Percentiles rank a stretch among this genome's conserved stretches.
phyloP scores from a whole-genome alignment of 208 protist genomes.

The Acanthamoeba castellanii region DNA sequence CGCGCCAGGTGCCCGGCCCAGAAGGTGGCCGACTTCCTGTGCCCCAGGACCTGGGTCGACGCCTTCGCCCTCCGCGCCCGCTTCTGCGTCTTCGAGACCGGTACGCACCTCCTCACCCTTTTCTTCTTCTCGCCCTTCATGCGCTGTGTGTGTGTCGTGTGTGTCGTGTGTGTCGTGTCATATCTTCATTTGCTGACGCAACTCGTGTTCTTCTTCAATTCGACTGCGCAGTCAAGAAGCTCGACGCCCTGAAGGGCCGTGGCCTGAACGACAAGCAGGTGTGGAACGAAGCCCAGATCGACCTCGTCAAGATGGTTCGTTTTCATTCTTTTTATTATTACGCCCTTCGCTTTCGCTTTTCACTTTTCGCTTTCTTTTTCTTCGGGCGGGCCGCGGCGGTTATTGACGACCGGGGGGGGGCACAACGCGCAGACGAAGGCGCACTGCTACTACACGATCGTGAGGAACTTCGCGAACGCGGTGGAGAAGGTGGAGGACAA shows the following conservation, averaged over 20 bases:
- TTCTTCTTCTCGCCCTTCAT: neutral
- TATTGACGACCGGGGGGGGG: too few species aligned
- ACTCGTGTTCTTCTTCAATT: neutral
- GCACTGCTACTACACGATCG: conserved; percentile 69
- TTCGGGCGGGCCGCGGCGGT: too few species aligned
- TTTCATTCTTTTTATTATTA: too few species aligned
- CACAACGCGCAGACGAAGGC: conserved; percentile 18
- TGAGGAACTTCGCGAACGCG: conserved; percentile 35
- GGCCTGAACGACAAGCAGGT: neutral
- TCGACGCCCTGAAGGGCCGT: neutral
- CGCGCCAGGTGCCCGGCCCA: neutral
- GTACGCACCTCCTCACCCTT: neutral
- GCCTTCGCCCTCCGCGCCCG: conserved; percentile 23
- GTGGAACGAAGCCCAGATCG: neutral
- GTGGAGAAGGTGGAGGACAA: neutral
- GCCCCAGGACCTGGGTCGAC: neutral
- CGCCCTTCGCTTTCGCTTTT: too few species aligned
- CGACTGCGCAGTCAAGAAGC: neutral
- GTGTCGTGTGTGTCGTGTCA: too few species aligned
- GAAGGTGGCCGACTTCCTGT: neutral
- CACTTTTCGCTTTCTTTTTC: too few species aligned
- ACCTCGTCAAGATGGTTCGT: neutral
- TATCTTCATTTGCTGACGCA: too few species aligned
- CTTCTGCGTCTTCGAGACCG: neutral
- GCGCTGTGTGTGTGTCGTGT: too few species aligned